Conservation (phyloP, 2,329 filamentous ascomycete genomes). For the Sphaerulina musiva region DNA sequence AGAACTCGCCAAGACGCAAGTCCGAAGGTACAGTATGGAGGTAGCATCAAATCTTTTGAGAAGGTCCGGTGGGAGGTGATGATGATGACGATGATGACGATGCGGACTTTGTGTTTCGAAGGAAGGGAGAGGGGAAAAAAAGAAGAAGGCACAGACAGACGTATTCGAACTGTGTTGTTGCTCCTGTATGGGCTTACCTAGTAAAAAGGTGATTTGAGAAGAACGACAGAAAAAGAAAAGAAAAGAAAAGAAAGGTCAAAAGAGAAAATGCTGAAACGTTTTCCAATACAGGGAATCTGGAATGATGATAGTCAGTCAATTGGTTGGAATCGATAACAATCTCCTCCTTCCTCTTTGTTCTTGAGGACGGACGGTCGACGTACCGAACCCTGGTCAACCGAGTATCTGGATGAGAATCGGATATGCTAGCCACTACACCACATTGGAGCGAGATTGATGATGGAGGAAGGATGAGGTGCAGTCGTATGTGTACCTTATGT, state of each 20-base stretch:
- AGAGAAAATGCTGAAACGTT: background rate
- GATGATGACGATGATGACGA: background rate
- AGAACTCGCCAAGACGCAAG: constrained; percentile 51
- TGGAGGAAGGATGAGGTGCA: background rate
- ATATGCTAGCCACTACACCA: constrained; percentile 9
- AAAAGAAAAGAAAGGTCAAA: background rate
- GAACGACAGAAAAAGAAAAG: no score
- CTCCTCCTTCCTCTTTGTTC: no score
- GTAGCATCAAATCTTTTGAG: constrained; percentile 40
- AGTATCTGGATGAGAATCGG: constrained; percentile 1
- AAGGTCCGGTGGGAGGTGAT: background rate
- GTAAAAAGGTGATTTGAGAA: no score
- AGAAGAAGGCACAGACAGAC: background rate
- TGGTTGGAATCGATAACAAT: no score
- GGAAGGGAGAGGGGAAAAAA: background rate
- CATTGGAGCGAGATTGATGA: background rate
- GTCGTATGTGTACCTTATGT: background rate
- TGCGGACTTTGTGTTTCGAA: background rate
- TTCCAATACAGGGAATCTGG: constrained; percentile 9
- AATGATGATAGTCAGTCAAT: no score
- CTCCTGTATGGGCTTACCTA: background rate
- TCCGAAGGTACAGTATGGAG: constrained; percentile 46
- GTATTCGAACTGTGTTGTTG: background rate
- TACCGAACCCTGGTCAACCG: constrained; percentile 9
- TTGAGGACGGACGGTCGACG: background rate